phyloP scores from a whole-genome alignment of 2,329 filamentous ascomycete species.

The Helotiales sp. region DNA sequence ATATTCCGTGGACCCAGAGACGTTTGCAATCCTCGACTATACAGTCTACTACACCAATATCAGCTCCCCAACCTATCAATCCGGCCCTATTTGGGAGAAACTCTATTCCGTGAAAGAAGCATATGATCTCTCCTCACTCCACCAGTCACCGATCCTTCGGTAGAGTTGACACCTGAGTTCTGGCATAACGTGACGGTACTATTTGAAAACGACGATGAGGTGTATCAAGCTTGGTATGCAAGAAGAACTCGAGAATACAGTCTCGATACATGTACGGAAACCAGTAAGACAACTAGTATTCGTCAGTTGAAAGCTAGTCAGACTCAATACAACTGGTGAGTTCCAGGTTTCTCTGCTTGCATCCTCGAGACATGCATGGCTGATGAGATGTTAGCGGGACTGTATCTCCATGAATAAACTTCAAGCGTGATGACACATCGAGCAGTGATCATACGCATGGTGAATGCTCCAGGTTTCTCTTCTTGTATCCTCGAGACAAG shows the following conservation, averaged over 20 bases:
- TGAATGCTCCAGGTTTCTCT: conserved; percentile 13
- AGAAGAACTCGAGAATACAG: conserved; percentile 46
- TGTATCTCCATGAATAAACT: conserved; percentile 16
- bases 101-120: conserved; percentile 33
- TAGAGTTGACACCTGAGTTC: conserved; percentile 55
- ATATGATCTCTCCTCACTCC: conserved; percentile 39
- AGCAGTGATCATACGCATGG: conserved; percentile 1
- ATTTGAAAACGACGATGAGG: conserved; percentile 43
- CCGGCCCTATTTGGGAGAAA: conserved; percentile 30
- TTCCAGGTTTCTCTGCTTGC: not conserved
- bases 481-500: not conserved
- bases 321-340: not conserved
- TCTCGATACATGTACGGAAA: conserved; percentile 43
- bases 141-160: conserved; percentile 38
- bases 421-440: conserved; percentile 8
- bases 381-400: conserved; percentile 45
- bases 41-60: conserved; percentile 35
- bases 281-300: conserved; percentile 40
- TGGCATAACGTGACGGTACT: conserved; percentile 57
- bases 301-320: not conserved
- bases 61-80: conserved; percentile 29
- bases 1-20: conserved; percentile 37
- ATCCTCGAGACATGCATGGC: not conserved
- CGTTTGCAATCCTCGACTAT: conserved; percentile 35
- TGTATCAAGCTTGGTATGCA: conserved; percentile 48